phyloP scores from a whole-genome alignment of 192 early-diverging fungal genomes.

The Dispira simplex region DNA sequence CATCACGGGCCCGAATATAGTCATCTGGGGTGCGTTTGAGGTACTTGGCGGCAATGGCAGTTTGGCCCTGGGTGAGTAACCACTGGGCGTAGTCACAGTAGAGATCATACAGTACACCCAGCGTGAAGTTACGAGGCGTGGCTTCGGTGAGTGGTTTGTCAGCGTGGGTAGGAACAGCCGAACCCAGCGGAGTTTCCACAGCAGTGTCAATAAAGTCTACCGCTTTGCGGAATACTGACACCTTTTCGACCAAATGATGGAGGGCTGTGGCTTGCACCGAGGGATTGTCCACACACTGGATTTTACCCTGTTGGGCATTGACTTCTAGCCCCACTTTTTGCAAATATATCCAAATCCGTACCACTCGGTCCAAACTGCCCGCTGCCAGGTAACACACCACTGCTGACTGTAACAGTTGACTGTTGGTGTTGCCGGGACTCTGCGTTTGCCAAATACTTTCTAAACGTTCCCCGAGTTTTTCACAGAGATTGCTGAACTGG shows the following conservation, averaged over 20 bases:
- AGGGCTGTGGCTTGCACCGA: conserved; percentile 28
- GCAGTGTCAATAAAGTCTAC: conserved; percentile 79
- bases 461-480: conserved; percentile 44
- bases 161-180: conserved; percentile 15
- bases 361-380: conserved; percentile 39
- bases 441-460: conserved; percentile 28
- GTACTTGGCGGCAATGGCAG: conserved; percentile 57
- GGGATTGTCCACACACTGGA: conserved; percentile 13
- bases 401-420: conserved; percentile 23
- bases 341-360: conserved; percentile 15
- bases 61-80: conserved; percentile 58
- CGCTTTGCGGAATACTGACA: conserved; percentile 84
- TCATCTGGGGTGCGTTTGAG: conserved; percentile 58
- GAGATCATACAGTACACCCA: conserved; percentile 63
- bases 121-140: conserved; percentile 24
- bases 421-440: conserved; percentile 11
- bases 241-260: conserved; percentile 75
- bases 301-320: conserved; percentile 22
- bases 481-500: conserved; percentile 56
- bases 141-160: conserved; percentile 14
- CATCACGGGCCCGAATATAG: conserved; percentile 24
- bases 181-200: conserved; percentile 14
- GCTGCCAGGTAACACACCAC: conserved; percentile 72
- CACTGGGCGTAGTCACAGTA: conserved; percentile 79
- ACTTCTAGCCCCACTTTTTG: conserved; percentile 31